phyloP scores from a whole-genome alignment of 768 basidiomycete genomes.

The Crassisporium funariophilum region DNA sequence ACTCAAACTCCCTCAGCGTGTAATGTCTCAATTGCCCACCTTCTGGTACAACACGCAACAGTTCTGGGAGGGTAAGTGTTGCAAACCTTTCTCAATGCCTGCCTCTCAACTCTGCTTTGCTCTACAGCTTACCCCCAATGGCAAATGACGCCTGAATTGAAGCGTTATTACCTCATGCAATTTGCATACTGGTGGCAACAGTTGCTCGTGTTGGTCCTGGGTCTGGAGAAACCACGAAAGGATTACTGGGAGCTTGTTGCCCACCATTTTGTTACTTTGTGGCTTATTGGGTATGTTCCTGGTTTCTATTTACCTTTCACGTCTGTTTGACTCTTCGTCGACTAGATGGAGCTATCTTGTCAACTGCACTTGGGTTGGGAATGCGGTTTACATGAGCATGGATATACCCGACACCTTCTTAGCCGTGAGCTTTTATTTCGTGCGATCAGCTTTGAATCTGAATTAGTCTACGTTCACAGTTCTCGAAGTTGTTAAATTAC shows the following conservation, averaged over 20 bases:
- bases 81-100: neutral
- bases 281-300: slow-evolving; percentile 78
- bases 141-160: slow-evolving; percentile 83
- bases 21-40: slow-evolving; percentile 82
- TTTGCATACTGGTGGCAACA: slow-evolving; percentile 95
- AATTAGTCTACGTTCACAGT: slow-evolving; percentile 38
- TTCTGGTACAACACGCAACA: slow-evolving; percentile 84
- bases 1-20: slow-evolving; percentile 48
- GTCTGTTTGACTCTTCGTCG: slow-evolving; percentile 10
- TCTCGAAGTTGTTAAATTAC: slow-evolving; percentile 89
- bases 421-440: slow-evolving; percentile 57
- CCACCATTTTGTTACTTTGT: slow-evolving; percentile 93
- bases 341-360: slow-evolving; percentile 84
- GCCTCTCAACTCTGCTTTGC: too few species aligned
- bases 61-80: slow-evolving; percentile 77
- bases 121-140: slow-evolving; percentile 93
- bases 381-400: slow-evolving; percentile 95
- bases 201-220: slow-evolving; percentile 77
- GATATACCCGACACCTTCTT: slow-evolving; percentile 91
- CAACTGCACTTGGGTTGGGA: slow-evolving; percentile 86
- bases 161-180: slow-evolving; percentile 93
- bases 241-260: slow-evolving; percentile 86
- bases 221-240: slow-evolving; percentile 92
- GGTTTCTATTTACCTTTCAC: neutral
- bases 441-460: neutral